phyloP scores from a whole-genome alignment of 768 basidiomycete species.

The Clavaria fumosa region DNA sequence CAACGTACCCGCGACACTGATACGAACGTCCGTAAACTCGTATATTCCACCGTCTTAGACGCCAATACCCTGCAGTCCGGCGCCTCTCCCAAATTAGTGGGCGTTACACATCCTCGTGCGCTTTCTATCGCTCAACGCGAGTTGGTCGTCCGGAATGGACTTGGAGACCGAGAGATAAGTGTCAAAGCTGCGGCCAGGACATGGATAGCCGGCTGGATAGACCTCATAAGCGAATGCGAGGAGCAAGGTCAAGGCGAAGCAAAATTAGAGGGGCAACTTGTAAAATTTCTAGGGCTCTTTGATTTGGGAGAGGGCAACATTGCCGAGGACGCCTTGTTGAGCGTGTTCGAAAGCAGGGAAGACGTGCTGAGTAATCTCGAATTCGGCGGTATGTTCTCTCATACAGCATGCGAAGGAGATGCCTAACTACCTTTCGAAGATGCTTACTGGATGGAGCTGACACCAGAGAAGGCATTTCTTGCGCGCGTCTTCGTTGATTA shows the following conservation, averaged over 20 bases:
- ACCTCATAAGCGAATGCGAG: constrained; percentile 26
- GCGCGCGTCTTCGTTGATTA: constrained; percentile 73
- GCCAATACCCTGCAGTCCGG: constrained; percentile 19
- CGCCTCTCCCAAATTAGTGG: constrained; percentile 20
- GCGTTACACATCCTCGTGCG: constrained; percentile 44
- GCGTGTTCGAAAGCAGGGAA: constrained; percentile 48
- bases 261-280: constrained; percentile 16
- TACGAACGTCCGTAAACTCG: constrained; percentile 50
- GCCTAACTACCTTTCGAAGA: constrained; percentile 26
- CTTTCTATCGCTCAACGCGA: constrained; percentile 64
- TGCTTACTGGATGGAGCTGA: constrained; percentile 51
- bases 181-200: constrained; percentile 61
- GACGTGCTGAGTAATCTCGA: constrained; percentile 54
- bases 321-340: constrained; percentile 60
- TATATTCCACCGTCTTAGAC: constrained; percentile 48
- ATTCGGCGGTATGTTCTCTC: constrained; percentile 42
- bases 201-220: constrained; percentile 66
- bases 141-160: constrained; percentile 61
- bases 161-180: constrained; percentile 67
- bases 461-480: constrained; percentile 66
- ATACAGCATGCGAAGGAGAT: not conserved
- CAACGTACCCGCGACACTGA: constrained; percentile 72
- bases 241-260: constrained; percentile 11
- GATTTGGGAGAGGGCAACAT: constrained; percentile 42
- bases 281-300: constrained; percentile 40